Percentiles rank a stretch among this genome's conserved stretches.
Conservation (phyloP, 2,329 filamentous ascomycete species). For the Penicillium brevicompactum region DNA sequence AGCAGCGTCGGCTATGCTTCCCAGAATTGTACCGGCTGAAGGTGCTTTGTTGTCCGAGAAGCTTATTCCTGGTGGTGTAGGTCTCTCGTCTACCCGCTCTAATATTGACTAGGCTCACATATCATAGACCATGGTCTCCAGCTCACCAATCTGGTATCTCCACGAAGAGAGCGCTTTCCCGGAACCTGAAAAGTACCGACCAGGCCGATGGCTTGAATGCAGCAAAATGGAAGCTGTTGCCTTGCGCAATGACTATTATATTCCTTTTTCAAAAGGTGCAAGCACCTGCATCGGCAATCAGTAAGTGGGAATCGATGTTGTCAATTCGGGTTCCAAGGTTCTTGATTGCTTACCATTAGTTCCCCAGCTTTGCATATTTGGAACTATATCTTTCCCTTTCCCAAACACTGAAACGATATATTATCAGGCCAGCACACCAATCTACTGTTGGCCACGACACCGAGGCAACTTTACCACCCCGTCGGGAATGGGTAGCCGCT, state of each 20-base stretch:
- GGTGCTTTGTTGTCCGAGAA: background rate
- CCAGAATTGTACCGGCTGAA: conserved; percentile 1
- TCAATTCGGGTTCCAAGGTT: background rate
- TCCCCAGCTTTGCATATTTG: background rate
- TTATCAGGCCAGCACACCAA: background rate
- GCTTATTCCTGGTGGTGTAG: background rate
- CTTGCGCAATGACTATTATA: background rate
- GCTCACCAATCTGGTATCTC: background rate
- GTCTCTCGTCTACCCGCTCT: background rate
- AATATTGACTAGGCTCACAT: background rate
- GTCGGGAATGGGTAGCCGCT: background rate
- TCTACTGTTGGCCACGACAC: background rate
- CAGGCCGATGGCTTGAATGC: background rate
- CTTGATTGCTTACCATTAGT: background rate
- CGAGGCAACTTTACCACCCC: background rate
- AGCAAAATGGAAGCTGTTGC: too few species aligned
- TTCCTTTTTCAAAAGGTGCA: background rate
- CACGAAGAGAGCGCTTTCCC: background rate
- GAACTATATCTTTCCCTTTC: background rate
- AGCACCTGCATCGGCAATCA: background rate
- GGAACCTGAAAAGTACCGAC: background rate
- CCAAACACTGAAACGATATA: background rate
- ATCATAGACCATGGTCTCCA: background rate
- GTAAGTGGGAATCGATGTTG: background rate
- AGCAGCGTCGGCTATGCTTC: conserved; percentile 5